Base-by-base conservation (phyloP, 345 rosid genomes). In the Eutrema yunnanense region DNA sequence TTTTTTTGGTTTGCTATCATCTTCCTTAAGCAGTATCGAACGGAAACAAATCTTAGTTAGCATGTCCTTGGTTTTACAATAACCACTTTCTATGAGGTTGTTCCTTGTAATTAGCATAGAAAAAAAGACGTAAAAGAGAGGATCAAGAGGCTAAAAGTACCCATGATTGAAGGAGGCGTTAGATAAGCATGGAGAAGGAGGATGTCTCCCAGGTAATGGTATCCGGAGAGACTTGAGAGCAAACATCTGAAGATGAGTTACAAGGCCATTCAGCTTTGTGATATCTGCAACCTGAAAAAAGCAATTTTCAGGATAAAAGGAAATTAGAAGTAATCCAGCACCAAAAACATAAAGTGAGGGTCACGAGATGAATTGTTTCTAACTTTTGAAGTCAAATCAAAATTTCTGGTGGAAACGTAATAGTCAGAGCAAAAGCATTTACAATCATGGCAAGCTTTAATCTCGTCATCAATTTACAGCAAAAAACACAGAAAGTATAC, bases 201-300 rank as follows among this genome's bases (percentile, higher is more conserved):
- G 96, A 69, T 91, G 96, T 52, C 96, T 85, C 51, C 95, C 98
- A 9, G 98, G 97, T 42, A 84, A 78, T 40, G 98, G 98, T 59
- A 94, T 89, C 56, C 75, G 85, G 50, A 94, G 81, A 26, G 87
- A 62, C 76, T 84, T 83, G 43, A 84, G 90, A 78, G 90, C 97
- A 82, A 89, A 94, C 95, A 94, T 91, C 77, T 91, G 98, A 83
- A 82, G 89, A 81, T 94, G 96, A 26, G 93, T 86, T 16, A 82
- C 87, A 77, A 91, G 81, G 16, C 96, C 92, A 80, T 94, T 94
- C 68, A 88, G 74, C 87, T 81, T 89, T 52, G 82, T 95, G 6
- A 92, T 82, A 68, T 95, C 98, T 41, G 96, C 85, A 59, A 90
- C 96, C 99, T 92, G 79, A 52, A 56, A 56, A 62, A 44, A 6